phyloP scores from a whole-genome alignment of 1,284 basidiomycete genomes.

The Apiotrichum siamense region DNA sequence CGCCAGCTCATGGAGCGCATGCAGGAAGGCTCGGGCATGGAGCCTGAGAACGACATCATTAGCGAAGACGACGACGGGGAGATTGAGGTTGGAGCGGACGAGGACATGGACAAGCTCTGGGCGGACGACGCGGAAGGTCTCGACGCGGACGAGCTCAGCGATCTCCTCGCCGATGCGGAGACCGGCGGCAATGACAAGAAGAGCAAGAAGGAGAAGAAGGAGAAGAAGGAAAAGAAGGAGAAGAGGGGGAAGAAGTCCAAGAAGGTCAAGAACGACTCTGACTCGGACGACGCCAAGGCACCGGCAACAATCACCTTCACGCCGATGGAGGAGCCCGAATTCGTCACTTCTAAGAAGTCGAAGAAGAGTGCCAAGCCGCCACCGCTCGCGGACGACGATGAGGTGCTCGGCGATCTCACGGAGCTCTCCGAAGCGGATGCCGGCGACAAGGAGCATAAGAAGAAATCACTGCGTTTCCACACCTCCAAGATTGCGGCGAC shows the following conservation, averaged over 20 bases:
- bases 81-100: constrained; percentile 21
- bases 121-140: constrained; percentile 20
- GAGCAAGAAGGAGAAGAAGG: constrained; percentile 27
- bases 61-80: constrained; percentile 5
- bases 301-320: constrained; percentile 31
- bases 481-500: constrained; percentile 79
- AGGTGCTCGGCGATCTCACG: constrained; percentile 67
- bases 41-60: constrained; percentile 14
- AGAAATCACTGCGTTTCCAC: constrained; percentile 80
- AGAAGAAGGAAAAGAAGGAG: constrained; percentile 18
- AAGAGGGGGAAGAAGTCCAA: constrained; percentile 46
- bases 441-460: constrained; percentile 71
- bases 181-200: constrained; percentile 16
- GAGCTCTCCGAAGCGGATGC: constrained; percentile 64
- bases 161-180: constrained; percentile 31
- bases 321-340: constrained; percentile 31
- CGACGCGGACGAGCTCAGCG: constrained; percentile 42
- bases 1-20: constrained; percentile 21
- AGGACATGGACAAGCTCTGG: constrained; percentile 31
- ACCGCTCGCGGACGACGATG: constrained; percentile 50
- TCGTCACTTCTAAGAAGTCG: constrained; percentile 23
- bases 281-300: constrained; percentile 5
- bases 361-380: constrained; percentile 23
- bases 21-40: constrained; percentile 15
- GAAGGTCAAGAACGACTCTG: constrained; percentile 4